Percentiles rank a stretch among this genome's conserved stretches.
Conservation (phyloP, 108 stramenopile genomes). For the Tribonema minus region DNA sequence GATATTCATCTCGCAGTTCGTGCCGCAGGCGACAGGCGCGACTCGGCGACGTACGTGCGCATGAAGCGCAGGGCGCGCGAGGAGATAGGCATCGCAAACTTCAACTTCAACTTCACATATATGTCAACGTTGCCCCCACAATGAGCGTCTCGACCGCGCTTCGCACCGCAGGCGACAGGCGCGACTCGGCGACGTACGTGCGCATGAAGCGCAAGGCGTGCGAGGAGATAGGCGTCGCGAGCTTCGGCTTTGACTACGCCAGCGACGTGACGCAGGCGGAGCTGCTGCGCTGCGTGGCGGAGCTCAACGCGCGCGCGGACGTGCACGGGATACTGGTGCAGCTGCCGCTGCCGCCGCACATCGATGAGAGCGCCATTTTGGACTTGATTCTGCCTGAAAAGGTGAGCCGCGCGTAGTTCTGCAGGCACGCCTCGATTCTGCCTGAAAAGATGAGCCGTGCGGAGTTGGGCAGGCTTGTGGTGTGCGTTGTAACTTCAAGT, state of each 20-base stretch:
- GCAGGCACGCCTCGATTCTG: no score
- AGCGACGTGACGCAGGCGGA: constrained; percentile 70
- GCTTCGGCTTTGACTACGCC: constrained; percentile 73
- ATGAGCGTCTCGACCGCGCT: no score
- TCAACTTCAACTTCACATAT: constrained; percentile 74
- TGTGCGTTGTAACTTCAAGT: background rate
- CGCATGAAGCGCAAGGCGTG: constrained; percentile 97
- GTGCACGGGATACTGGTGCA: constrained; percentile 97
- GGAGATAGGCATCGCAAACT: constrained; percentile 61
- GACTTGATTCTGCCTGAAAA: background rate
- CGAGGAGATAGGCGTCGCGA: constrained; percentile 60
- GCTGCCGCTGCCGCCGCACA: constrained; percentile 82
- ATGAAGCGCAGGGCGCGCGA: constrained; percentile 94
- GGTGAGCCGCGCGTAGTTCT: no score
- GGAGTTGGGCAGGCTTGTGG: background rate
- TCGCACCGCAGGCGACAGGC: constrained; percentile 64
- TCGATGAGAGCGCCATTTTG: constrained; percentile 72
- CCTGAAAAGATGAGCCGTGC: background rate
- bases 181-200: constrained; percentile 92
- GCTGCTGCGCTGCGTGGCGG: constrained; percentile 45
- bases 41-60: constrained; percentile 91
- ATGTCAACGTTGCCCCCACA: no score
- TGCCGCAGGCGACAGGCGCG: constrained; percentile 73
- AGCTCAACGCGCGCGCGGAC: constrained; percentile 68
- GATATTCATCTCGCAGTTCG: no score